These are phyloP conservation scores for Lodderomyces theae DNA, from an alignment of 1,139 yeast species.

Conservation along the genomic window DNA sequence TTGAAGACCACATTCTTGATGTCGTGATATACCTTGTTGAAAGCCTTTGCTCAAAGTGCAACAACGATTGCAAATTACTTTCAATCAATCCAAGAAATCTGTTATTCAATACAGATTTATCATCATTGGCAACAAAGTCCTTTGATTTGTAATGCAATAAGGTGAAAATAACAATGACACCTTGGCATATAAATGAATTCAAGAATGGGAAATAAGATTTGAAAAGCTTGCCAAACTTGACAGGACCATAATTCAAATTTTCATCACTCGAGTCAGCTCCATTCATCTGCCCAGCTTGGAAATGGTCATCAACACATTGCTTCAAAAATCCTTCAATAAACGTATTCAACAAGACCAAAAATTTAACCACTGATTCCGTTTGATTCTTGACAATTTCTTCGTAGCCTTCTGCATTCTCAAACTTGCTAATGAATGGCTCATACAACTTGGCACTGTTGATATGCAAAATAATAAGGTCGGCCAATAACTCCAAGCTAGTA, in stretches of 20 bases:
- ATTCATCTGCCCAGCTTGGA: constrained; percentile 3
- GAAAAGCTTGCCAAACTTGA: constrained; percentile 33
- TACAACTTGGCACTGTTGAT: constrained; percentile 51
- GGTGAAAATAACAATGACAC: constrained; percentile 50
- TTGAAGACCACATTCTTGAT: constrained; percentile 38
- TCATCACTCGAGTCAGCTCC: constrained; percentile 1
- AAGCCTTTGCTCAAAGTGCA: constrained; percentile 26
- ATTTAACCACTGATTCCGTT: constrained; percentile 36
- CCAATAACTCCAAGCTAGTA: constrained; percentile 36
- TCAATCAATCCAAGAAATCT: constrained; percentile 27
- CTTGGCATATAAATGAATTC: constrained; percentile 50
- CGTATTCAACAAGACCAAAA: constrained; percentile 28
- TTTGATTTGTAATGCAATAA: constrained; percentile 43
- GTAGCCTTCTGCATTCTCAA: constrained; percentile 30
- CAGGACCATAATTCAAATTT: constrained; percentile 11
- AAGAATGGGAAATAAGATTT: constrained; percentile 44
- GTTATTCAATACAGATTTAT: constrained; percentile 16
- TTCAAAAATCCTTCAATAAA: constrained; percentile 17
- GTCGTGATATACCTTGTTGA: constrained; percentile 18
- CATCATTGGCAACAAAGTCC: constrained; percentile 28
- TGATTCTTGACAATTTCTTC: constrained; percentile 29
- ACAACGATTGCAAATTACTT: constrained; percentile 21
- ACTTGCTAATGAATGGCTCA: constrained; percentile 48
- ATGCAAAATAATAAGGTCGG: constrained; percentile 46
- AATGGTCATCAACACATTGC: constrained; percentile 8